Evolutionary conservation across 2,329 filamentous ascomycete genomes (phyloP).

Genomic region (Claviceps sp.): DNA sequence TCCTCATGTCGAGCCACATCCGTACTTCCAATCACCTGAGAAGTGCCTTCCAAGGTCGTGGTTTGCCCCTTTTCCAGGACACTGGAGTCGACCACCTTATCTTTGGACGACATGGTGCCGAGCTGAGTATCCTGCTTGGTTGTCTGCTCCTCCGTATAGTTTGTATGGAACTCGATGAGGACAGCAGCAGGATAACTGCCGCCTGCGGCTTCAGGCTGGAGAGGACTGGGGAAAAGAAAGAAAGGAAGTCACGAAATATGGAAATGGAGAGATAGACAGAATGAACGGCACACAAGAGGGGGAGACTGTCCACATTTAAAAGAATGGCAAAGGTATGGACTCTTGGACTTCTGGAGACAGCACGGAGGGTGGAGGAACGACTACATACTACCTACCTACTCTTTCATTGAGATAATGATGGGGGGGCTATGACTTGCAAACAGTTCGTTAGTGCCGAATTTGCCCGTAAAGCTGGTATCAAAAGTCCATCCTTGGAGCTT

Average conservation of each 20-base stretch:
- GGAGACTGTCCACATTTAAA: not conserved
- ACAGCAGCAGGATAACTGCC: not conserved
- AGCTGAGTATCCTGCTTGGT: not conserved
- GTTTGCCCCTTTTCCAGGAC: conserved; percentile 11
- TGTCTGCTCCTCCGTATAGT: not conserved
- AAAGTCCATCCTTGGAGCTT: not conserved
- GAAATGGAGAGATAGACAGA: too few species aligned
- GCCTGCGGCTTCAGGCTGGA: not conserved
- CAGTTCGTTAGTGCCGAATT: not conserved
- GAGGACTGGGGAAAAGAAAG: not conserved
- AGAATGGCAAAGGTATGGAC: not conserved
- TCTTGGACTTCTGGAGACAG: conserved; percentile 5
- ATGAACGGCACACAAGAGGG: not conserved
- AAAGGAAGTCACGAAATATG: not conserved
- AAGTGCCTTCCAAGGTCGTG: conserved; percentile 8
- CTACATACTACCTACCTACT: not conserved
- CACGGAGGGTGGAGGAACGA: conserved; percentile 1
- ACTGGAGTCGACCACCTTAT: conserved; percentile 6
- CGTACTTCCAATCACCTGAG: conserved; percentile 7
- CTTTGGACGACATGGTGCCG: conserved; percentile 10
- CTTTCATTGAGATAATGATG: too few species aligned
- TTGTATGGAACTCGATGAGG: not conserved
- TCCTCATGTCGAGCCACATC: conserved; percentile 13
- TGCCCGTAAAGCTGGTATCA: not conserved
- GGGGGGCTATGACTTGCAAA: not conserved